Conservation (phyloP, 2,329 filamentous ascomycete genomes). For the Pestalotiopsis sp. region DNA sequence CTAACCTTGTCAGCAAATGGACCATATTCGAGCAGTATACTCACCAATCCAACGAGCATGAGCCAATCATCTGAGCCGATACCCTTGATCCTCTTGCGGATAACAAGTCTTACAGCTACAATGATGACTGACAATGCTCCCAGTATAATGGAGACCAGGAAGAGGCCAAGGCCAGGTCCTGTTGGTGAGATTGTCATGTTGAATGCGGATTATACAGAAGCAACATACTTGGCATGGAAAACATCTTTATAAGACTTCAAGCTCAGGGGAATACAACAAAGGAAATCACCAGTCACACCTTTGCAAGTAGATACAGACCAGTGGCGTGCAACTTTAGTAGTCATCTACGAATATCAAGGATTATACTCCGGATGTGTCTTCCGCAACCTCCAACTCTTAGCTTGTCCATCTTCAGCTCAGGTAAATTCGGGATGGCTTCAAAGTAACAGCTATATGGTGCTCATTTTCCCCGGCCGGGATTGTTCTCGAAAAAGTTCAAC, state of each 20-base stretch:
- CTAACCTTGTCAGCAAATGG: background rate
- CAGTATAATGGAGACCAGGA: background rate
- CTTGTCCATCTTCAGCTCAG: background rate
- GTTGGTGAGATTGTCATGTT: constrained; percentile 13
- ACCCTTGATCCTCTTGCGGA: background rate
- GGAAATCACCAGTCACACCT: background rate
- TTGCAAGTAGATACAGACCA: background rate
- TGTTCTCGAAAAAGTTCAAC: no score
- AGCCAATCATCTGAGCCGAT: constrained; percentile 2
- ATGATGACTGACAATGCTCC: background rate
- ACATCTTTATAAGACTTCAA: background rate
- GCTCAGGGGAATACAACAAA: background rate
- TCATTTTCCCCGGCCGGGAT: background rate
- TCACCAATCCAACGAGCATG: background rate
- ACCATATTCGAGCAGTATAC: background rate
- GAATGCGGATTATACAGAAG: background rate
- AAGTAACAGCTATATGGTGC: background rate
- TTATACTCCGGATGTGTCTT: background rate
- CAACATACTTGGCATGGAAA: background rate
- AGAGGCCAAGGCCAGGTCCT: background rate
- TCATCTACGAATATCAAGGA: background rate
- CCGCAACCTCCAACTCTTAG: background rate
- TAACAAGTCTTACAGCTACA: background rate
- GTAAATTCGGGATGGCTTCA: background rate
- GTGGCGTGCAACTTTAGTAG: background rate